Percentiles rank a stretch among this genome's conserved stretches.
Conservation (phyloP, 2,329 filamentous ascomycete genomes). For the Ceratocystis cacaofunesta region DNA sequence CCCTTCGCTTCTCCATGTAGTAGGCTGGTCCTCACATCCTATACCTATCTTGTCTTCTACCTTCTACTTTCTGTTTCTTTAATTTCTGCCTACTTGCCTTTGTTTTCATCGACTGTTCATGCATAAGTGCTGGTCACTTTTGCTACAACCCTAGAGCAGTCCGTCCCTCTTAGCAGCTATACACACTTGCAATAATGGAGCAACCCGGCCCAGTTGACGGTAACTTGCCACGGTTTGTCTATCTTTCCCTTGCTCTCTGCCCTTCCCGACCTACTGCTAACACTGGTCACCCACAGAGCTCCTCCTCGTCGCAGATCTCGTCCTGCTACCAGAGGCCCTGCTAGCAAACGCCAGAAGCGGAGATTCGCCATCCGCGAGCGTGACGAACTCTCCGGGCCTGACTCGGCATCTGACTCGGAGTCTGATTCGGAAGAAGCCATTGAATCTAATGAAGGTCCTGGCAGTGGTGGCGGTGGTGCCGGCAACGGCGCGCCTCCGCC, state of each 20-base stretch:
- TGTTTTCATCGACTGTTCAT: background rate
- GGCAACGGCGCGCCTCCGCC: conserved; percentile 1
- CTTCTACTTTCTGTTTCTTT: background rate
- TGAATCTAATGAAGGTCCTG: background rate
- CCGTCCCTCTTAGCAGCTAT: background rate
- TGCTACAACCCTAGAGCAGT: background rate
- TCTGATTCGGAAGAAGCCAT: conserved; percentile 3
- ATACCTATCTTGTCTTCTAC: background rate
- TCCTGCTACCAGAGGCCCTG: background rate
- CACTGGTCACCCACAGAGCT: conserved; percentile 4
- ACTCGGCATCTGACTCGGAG: conserved; percentile 10
- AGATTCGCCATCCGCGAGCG: background rate
- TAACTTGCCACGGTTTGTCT: conserved; percentile 7
- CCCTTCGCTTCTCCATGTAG: background rate
- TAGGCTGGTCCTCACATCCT: conserved; percentile 2
- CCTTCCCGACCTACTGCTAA: background rate
- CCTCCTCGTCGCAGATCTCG: background rate
- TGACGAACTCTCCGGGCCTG: background rate
- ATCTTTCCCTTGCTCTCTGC: background rate
- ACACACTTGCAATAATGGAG: background rate
- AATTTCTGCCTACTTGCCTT: background rate
- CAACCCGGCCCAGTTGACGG: conserved; percentile 7
- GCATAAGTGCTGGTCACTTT: conserved; percentile 15
- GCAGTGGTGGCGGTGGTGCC: background rate
- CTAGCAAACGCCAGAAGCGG: background rate